These are phyloP conservation scores for Hypoxylon sp. DNA, from an alignment of 2,329 filamentous ascomycete species.

Conservation along the genomic window DNA sequence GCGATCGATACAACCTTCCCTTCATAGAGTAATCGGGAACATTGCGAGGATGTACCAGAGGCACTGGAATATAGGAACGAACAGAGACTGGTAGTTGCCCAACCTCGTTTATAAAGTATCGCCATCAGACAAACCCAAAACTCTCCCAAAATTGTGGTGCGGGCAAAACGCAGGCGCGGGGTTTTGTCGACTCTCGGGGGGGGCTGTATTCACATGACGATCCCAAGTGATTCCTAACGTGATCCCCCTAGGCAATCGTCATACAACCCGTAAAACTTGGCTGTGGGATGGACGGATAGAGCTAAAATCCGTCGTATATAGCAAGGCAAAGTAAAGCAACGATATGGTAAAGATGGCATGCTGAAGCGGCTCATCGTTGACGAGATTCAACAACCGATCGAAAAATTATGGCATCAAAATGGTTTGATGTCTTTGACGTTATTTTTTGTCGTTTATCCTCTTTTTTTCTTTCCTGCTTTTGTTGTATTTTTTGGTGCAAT, in stretches of 20 bases:
- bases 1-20: constrained; percentile 11
- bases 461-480: constrained; percentile 6
- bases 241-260: constrained; percentile 5
- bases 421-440: not conserved
- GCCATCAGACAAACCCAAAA: not conserved
- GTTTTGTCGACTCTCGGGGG: not conserved
- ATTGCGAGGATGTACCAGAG: constrained; percentile 3
- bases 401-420: constrained; percentile 17
- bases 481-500: not conserved
- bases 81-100: not conserved
- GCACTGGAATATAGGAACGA: not conserved
- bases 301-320: constrained; percentile 10
- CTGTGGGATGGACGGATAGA: constrained; percentile 3
- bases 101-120: not conserved
- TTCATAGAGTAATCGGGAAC: constrained; percentile 7
- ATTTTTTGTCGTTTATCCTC: not conserved
- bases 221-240: not conserved
- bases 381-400: constrained; percentile 16
- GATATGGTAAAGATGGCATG: constrained; percentile 9
- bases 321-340: constrained; percentile 4
- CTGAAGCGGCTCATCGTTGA: constrained; percentile 14
- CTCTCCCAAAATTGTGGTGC: not conserved
- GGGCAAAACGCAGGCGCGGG: not conserved
- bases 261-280: not conserved
- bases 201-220: not conserved